These are phyloP conservation scores for Rozella allomycis DNA, from an alignment of 371 early-diverging fungal genomes.

Conservation along the genomic window DNA sequence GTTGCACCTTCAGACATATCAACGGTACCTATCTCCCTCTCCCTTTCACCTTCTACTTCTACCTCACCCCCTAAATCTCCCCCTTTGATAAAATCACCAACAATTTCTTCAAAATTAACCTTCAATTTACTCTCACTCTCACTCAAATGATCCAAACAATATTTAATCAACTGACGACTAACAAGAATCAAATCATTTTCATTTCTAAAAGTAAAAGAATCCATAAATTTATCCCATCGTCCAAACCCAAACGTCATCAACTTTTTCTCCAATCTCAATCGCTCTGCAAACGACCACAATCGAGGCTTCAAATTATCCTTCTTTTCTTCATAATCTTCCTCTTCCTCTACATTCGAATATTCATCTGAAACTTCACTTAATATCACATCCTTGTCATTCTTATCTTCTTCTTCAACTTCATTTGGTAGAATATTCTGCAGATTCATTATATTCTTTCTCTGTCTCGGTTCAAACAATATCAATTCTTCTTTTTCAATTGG, in stretches of 20 bases:
- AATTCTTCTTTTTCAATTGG: conserved; percentile 23
- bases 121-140: too few relatives aligned
- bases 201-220: conserved; percentile 9
- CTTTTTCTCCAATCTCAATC: conserved; percentile 48
- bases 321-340: background rate
- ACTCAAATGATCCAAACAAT: too few relatives aligned
- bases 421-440: conserved; percentile 15
- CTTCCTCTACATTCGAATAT: conserved; percentile 9
- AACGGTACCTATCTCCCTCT: too few relatives aligned
- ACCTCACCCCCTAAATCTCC: too few relatives aligned
- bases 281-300: conserved; percentile 53
- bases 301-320: background rate
- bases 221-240: conserved; percentile 39
- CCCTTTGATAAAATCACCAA: too few relatives aligned
- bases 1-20: too few relatives aligned
- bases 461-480: conserved; percentile 42
- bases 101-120: too few relatives aligned
- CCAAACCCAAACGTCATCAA: conserved; percentile 61
- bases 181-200: too few relatives aligned
- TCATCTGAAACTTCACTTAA: background rate
- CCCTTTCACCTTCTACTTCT: too few relatives aligned
- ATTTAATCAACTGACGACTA: too few relatives aligned
- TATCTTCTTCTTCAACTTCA: conserved; percentile 25
- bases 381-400: conserved; percentile 17
- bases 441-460: conserved; percentile 7